Percentiles rank a stretch among this genome's conserved stretches.
These are phyloP conservation scores for Boletellus ananiceps DNA, from an alignment of 768 basidiomycete genomes.

Conservation along the genomic window DNA sequence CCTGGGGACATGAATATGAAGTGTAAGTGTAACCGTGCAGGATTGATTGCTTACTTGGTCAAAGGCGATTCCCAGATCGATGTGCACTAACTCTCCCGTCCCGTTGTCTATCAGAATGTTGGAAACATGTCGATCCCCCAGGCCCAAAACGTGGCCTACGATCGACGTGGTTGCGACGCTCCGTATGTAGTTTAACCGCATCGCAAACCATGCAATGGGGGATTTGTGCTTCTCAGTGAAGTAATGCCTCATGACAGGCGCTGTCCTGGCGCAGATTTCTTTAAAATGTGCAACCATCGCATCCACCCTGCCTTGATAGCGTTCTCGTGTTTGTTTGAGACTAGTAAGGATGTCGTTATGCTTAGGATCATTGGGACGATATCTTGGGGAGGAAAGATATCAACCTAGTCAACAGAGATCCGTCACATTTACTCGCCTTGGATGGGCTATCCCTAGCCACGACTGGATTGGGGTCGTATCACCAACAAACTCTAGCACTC, in stretches of 20 bases:
- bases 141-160: constrained; percentile 86
- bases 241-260: constrained; percentile 90
- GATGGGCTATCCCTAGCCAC: constrained; percentile 66
- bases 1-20: constrained; percentile 40
- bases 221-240: constrained; percentile 88
- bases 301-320: constrained; percentile 28
- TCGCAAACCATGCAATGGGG: constrained; percentile 89
- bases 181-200: constrained; percentile 84
- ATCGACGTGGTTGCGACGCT: constrained; percentile 94
- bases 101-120: constrained; percentile 87
- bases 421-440: constrained; percentile 38
- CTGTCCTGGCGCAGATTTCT: constrained; percentile 44
- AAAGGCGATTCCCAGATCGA: constrained; percentile 95
- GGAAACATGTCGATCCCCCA: constrained; percentile 88
- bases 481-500: constrained; percentile 86
- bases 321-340: constrained; percentile 32
- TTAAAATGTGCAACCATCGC: constrained; percentile 33
- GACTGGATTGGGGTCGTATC: constrained; percentile 61
- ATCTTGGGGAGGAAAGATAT: constrained; percentile 40
- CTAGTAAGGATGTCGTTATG: constrained; percentile 27
- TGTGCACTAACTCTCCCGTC: constrained; percentile 89
- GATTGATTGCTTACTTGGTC: constrained; percentile 59
- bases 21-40: neutral
- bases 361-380: constrained; percentile 55
- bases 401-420: neutral